Evolutionary conservation across 2,329 filamentous ascomycete species (phyloP).

Genomic region (Dryadomyces quercus-mongolicae): DNA sequence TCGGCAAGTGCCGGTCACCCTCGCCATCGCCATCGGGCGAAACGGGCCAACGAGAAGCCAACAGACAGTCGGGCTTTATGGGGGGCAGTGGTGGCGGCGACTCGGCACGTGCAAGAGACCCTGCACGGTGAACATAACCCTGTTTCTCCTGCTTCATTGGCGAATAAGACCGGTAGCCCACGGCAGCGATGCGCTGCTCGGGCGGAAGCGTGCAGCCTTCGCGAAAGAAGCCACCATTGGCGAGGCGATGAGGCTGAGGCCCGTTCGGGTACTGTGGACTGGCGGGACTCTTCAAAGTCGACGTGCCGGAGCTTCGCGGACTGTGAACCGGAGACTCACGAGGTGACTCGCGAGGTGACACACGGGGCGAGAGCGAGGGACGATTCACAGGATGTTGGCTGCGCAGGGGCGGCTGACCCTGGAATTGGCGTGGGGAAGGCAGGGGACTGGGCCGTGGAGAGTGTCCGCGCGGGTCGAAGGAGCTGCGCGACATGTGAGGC

Average conservation of each 20-base stretch:
- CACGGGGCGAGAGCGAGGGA: too few species aligned
- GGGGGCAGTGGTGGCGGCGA: background rate
- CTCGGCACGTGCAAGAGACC: background rate
- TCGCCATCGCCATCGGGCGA: background rate
- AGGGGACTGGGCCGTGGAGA: too few species aligned
- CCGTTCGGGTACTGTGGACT: background rate
- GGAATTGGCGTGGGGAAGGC: too few species aligned
- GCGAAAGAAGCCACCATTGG: background rate
- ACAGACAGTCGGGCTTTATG: background rate
- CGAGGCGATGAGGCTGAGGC: background rate
- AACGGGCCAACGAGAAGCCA: background rate
- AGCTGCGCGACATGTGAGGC: background rate
- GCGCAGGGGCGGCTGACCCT: too few species aligned
- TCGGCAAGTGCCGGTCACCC: background rate
- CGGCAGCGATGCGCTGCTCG: background rate
- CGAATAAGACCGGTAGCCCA: background rate
- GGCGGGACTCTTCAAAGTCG: background rate
- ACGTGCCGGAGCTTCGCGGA: too few species aligned
- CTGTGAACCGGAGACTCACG: too few species aligned
- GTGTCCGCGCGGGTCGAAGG: too few species aligned
- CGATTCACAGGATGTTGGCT: too few species aligned
- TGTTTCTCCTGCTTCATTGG: background rate
- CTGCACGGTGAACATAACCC: background rate
- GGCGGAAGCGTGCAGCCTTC: background rate
- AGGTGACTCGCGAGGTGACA: too few species aligned